phyloP scores from a whole-genome alignment of 768 basidiomycete species.

The Glaciozyma antarctica region DNA sequence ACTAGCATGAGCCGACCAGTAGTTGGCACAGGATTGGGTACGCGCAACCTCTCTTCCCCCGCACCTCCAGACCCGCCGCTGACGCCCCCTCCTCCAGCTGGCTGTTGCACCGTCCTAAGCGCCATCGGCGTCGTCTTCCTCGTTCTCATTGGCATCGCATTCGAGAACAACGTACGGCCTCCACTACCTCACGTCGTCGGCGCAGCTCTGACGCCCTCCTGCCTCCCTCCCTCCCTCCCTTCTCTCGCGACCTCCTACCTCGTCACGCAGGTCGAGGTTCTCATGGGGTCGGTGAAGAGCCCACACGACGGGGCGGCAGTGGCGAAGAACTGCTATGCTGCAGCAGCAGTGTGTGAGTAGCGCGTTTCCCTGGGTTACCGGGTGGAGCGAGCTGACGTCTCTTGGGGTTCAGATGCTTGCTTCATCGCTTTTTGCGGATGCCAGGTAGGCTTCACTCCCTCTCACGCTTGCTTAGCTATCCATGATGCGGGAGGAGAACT shows the following conservation, averaged over 20 bases:
- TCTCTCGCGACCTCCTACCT: not conserved
- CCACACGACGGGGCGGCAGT: conserved; percentile 14
- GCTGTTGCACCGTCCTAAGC: conserved; percentile 27
- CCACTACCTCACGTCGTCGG: no score
- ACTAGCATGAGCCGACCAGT: no score
- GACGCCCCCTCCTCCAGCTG: conserved; percentile 1
- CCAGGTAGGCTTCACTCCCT: conserved; percentile 10
- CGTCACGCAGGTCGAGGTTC: conserved; percentile 22
- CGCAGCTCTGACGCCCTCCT: not conserved
- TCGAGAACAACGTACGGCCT: conserved; percentile 17
- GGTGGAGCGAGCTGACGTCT: not conserved
- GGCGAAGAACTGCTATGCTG: conserved; percentile 29
- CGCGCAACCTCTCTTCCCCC: no score
- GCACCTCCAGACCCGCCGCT: no score
- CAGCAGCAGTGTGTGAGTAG: conserved; percentile 3
- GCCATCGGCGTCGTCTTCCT: conserved; percentile 26
- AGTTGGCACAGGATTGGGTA: no score
- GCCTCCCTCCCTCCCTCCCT: not conserved
- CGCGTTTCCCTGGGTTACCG: not conserved
- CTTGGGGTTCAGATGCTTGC: not conserved
- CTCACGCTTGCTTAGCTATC: no score
- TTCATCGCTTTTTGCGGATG: conserved; percentile 27
- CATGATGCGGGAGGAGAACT: no score
- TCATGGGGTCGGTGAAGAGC: conserved; percentile 20
- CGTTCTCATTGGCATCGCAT: conserved; percentile 9